Evolutionary conservation across 176 grass and related monocot species (phyloP).

Genomic region (Raddia distichophylla): DNA sequence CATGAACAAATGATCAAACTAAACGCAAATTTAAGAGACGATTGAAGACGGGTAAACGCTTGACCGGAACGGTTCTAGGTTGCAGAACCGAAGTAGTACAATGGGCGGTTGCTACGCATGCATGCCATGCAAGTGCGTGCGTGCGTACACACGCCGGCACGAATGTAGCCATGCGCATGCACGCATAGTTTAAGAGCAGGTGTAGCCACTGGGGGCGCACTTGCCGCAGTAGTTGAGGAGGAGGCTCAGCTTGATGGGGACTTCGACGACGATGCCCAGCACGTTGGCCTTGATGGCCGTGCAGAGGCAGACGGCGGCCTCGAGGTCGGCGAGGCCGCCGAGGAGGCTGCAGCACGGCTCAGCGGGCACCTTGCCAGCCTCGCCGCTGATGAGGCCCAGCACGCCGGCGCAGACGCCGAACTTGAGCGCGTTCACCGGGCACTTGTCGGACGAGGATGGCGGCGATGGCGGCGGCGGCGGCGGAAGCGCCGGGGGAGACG

Average conservation of each 20-base stretch:
- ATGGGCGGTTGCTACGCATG: neutral
- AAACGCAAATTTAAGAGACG: neutral
- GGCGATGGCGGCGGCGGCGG: slow-evolving; percentile 42
- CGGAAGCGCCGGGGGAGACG: slow-evolving; percentile 13
- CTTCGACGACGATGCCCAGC: slow-evolving; percentile 52
- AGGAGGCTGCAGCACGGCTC: slow-evolving; percentile 74
- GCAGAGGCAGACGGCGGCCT: slow-evolving; percentile 76
- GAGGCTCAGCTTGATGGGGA: slow-evolving; percentile 65
- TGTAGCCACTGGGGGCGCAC: slow-evolving; percentile 52
- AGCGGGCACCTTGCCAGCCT: slow-evolving; percentile 48
- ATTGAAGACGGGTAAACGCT: neutral
- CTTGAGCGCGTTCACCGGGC: slow-evolving; percentile 67
- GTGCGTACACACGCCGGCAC: neutral
- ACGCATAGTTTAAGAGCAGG: slow-evolving; percentile 32
- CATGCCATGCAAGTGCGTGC: slow-evolving; percentile 17
- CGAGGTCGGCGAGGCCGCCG: slow-evolving; percentile 52
- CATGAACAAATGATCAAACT: slow-evolving; percentile 12
- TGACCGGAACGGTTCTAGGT: neutral
- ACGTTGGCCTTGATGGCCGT: slow-evolving; percentile 66
- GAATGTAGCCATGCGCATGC: neutral
- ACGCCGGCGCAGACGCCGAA: slow-evolving; percentile 63
- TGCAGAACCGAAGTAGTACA: slow-evolving; percentile 27
- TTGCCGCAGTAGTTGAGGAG: slow-evolving; percentile 80
- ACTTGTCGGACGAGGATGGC: slow-evolving; percentile 36
- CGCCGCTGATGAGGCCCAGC: slow-evolving; percentile 47